Percentiles rank a stretch among this genome's conserved stretches.
Conservation (phyloP, 2,329 filamentous ascomycete genomes). For the Coniosporium tulheliwenetii region DNA sequence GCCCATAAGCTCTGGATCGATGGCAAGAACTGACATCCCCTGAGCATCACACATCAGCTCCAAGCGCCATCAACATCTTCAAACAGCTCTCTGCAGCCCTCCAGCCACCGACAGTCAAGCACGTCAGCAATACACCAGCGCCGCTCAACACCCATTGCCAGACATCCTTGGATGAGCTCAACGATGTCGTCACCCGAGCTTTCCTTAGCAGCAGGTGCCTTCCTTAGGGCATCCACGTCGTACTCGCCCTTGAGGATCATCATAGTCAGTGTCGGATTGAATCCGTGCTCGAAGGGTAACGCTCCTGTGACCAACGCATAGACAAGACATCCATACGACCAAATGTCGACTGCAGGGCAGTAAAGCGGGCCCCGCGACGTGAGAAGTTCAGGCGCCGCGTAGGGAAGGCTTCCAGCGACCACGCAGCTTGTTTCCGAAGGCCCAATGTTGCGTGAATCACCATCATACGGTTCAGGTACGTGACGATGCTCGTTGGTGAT, state of each 20-base stretch:
- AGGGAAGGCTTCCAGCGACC: slow-evolving; percentile 44
- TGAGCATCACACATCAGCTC: no score
- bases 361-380: slow-evolving; percentile 22
- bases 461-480: slow-evolving; percentile 32
- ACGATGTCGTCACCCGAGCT: slow-evolving; percentile 28
- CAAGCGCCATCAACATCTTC: neutral
- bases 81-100: slow-evolving; percentile 14
- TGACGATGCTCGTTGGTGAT: slow-evolving; percentile 39
- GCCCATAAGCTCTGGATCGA: no score
- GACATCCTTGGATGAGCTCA: slow-evolving; percentile 43
- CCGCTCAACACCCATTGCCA: slow-evolving; percentile 37
- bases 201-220: slow-evolving; percentile 21
- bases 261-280: slow-evolving; percentile 41
- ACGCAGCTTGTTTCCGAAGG: slow-evolving; percentile 40
- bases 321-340: slow-evolving; percentile 50
- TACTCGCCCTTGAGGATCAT: slow-evolving; percentile 46
- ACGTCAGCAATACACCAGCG: slow-evolving; percentile 43
- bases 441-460: slow-evolving; percentile 32
- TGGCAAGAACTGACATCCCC: no score
- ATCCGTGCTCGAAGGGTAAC: slow-evolving; percentile 45
- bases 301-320: slow-evolving; percentile 45
- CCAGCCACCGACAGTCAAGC: slow-evolving; percentile 39
- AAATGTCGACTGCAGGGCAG: slow-evolving; percentile 46
- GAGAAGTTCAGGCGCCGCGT: slow-evolving; percentile 35
- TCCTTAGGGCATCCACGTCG: slow-evolving; percentile 34